Conservation (phyloP, 768 basidiomycete genomes). For the Kwoniella bestiolae region DNA sequence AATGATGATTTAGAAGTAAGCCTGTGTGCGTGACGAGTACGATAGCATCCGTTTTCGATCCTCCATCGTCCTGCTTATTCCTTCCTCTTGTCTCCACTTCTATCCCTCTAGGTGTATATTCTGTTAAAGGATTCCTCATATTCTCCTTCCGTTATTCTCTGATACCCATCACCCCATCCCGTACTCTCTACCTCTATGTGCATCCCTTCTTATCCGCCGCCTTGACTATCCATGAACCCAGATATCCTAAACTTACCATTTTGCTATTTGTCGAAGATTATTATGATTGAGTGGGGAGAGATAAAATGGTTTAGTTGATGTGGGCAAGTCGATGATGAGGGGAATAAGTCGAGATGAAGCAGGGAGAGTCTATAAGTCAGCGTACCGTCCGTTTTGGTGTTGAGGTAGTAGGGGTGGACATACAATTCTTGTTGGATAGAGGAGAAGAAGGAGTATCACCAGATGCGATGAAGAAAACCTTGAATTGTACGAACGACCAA, state of each 20-base stretch:
- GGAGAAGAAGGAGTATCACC: neutral
- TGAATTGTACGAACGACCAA: constrained; percentile 3
- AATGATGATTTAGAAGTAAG: neutral
- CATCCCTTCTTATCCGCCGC: too few species aligned
- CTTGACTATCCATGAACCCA: neutral
- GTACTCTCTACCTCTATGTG: too few species aligned
- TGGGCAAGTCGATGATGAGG: neutral
- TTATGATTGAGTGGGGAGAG: neutral
- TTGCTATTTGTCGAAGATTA: constrained; percentile 20
- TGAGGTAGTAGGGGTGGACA: constrained; percentile 1
- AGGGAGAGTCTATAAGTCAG: constrained; percentile 6
- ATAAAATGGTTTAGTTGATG: neutral
- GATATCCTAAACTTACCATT: constrained; percentile 24
- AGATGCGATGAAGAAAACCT: constrained; percentile 10
- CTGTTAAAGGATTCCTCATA: too few species aligned
- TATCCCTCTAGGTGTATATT: too few species aligned
- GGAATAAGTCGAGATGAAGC: too few species aligned
- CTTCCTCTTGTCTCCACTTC: too few species aligned
- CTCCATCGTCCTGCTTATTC: too few species aligned
- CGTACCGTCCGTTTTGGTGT: neutral
- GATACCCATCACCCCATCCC: too few species aligned
- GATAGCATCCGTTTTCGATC: neutral
- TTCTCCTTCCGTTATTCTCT: too few species aligned
- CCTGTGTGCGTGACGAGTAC: neutral
- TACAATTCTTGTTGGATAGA: constrained; percentile 30